phyloP scores from a whole-genome alignment of 805 yeast species.

The Kurtzmaniella fragi region DNA sequence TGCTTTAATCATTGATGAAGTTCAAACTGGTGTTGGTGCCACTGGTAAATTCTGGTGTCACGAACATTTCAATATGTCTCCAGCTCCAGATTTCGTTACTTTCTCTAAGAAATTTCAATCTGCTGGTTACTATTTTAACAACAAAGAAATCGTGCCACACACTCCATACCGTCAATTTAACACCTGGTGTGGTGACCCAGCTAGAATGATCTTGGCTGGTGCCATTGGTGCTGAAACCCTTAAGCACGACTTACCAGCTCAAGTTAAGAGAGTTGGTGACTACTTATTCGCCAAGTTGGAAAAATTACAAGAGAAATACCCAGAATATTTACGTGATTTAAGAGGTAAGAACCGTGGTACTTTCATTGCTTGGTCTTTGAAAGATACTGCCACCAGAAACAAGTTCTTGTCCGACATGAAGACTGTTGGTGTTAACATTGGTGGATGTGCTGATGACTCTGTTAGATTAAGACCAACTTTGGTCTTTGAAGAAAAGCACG shows the following conservation, averaged over 20 bases:
- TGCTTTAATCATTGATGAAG: conserved; percentile 77
- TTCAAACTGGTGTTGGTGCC: conserved; percentile 88
- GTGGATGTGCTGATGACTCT: conserved; percentile 78
- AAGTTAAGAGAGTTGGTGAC: conserved; percentile 59
- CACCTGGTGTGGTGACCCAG: conserved; percentile 94
- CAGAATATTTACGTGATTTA: conserved; percentile 47
- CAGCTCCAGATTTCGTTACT: conserved; percentile 80
- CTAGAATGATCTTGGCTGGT: conserved; percentile 69
- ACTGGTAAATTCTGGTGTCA: conserved; percentile 87
- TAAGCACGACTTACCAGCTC: conserved; percentile 52
- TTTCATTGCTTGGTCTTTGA: conserved; percentile 76
- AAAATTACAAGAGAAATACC: conserved; percentile 48
- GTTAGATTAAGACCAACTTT: conserved; percentile 80
- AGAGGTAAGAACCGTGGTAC: conserved; percentile 76
- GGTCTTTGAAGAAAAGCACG: conserved; percentile 76
- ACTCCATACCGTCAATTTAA: conserved; percentile 84
- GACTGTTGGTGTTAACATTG: conserved; percentile 67
- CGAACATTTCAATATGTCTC: conserved; percentile 71
- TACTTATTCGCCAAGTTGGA: conserved; percentile 58
- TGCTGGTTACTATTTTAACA: conserved; percentile 80
- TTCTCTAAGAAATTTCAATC: conserved; percentile 87
- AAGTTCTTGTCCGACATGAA: conserved; percentile 56
- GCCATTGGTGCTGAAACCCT: conserved; percentile 64
- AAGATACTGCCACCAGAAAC: conserved; percentile 52
- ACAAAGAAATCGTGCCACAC: conserved; percentile 68